Percentiles rank a stretch among this genome's conserved stretches.
Conservation (phyloP, 2,329 filamentous ascomycete genomes). For the Exophiala viscosa region DNA sequence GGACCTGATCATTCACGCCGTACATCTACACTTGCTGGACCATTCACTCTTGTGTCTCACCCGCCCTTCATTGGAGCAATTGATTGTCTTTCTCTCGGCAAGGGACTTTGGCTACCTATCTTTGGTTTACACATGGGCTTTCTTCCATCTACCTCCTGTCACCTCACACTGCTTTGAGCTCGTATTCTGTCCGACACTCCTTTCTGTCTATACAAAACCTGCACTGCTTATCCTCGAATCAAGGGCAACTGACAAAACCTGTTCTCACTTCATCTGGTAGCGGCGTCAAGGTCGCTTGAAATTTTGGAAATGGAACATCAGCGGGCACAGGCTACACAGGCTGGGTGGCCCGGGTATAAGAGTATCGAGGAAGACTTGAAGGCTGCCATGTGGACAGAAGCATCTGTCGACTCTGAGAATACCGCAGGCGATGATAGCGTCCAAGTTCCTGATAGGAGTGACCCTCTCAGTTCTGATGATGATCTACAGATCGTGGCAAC, state of each 20-base stretch:
- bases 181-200: background rate
- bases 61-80: background rate
- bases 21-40: too few relatives aligned
- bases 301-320: background rate
- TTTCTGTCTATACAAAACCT: constrained; percentile 8
- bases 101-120: background rate
- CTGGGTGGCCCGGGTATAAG: background rate
- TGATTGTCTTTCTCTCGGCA: too few relatives aligned
- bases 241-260: background rate
- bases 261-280: background rate
- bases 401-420: background rate
- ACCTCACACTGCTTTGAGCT: background rate
- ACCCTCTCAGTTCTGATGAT: too few relatives aligned
- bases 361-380: background rate
- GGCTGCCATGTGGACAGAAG: background rate
- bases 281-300: constrained; percentile 3
- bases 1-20: too few relatives aligned
- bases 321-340: background rate
- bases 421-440: too few relatives aligned
- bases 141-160: background rate
- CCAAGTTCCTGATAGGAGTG: too few relatives aligned
- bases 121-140: background rate
- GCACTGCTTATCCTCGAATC: background rate
- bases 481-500: too few relatives aligned
- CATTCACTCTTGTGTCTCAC: background rate